Conservation (phyloP, 2,329 filamentous ascomycete genomes). For the Fusarium oxysporum region DNA sequence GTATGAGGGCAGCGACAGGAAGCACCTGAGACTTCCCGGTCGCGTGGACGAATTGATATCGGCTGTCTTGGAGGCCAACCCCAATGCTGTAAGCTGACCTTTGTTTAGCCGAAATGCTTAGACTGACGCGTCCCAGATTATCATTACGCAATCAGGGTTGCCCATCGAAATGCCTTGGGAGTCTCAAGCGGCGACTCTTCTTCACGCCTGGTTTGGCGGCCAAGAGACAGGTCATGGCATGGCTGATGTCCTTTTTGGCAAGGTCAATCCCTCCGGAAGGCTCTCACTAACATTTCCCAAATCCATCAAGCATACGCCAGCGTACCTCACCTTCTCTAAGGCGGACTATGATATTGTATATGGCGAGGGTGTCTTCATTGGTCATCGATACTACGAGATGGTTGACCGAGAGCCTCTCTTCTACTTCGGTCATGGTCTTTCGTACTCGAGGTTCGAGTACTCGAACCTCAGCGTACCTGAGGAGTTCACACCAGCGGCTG, state of each 20-base stretch:
- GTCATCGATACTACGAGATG: slow-evolving; percentile 76
- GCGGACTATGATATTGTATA: slow-evolving; percentile 76
- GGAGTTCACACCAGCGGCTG: background rate
- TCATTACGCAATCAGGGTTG: slow-evolving; percentile 56
- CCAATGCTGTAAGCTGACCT: slow-evolving; percentile 64
- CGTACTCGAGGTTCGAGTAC: slow-evolving; percentile 75
- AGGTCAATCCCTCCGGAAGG: slow-evolving; percentile 60
- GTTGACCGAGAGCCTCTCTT: slow-evolving; percentile 63
- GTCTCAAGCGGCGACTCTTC: slow-evolving; percentile 48
- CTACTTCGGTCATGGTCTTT: slow-evolving; percentile 77
- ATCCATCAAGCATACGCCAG: slow-evolving; percentile 73
- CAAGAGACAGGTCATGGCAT: slow-evolving; percentile 44
- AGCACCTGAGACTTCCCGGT: slow-evolving; percentile 74
- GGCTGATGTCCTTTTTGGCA: slow-evolving; percentile 43
- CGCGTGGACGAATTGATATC: slow-evolving; percentile 68
- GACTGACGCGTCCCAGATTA: slow-evolving; percentile 1
- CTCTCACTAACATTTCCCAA: slow-evolving; percentile 74
- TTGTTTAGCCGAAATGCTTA: accelerated
- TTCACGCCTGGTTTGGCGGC: slow-evolving; percentile 47
- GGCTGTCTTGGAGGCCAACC: slow-evolving; percentile 65
- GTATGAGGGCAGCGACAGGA: slow-evolving; percentile 71
- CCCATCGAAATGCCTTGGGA: slow-evolving; percentile 57
- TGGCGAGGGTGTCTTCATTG: slow-evolving; percentile 79
- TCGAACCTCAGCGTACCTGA: slow-evolving; percentile 4
- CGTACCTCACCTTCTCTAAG: slow-evolving; percentile 73